Evolutionary conservation across 495 filamentous ascomycete species (phyloP).

Genomic region (Glarea lozoyensis): DNA sequence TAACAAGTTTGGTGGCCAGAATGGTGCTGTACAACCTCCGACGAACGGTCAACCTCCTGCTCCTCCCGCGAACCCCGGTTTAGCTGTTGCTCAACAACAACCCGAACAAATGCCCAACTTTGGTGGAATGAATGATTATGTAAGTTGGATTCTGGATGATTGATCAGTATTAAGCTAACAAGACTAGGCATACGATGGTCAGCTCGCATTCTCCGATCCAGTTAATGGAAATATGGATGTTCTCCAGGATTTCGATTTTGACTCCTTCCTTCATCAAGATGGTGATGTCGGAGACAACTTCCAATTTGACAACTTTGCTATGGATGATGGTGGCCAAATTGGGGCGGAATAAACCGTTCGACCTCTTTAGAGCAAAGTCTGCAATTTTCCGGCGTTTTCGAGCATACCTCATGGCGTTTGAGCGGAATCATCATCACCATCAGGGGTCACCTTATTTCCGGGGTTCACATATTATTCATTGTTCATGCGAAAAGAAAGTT

Average conservation of each 20-base stretch:
- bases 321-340: constrained; percentile 40
- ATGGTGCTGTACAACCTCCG: constrained; percentile 34
- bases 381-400: constrained; percentile 23
- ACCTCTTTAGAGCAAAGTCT: constrained; percentile 9
- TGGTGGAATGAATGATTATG: constrained; percentile 14
- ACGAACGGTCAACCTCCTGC: constrained; percentile 35
- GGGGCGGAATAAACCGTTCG: constrained; percentile 32
- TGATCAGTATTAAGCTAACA: no score
- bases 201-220: constrained; percentile 51
- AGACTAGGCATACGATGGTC: no score
- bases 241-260: constrained; percentile 92
- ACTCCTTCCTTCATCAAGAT: constrained; percentile 70
- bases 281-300: constrained; percentile 30
- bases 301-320: constrained; percentile 32
- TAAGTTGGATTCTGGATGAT: no score
- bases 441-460: constrained; percentile 20
- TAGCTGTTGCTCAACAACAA: constrained; percentile 38
- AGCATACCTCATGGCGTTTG: constrained; percentile 22
- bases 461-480: constrained; percentile 14
- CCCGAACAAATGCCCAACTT: constrained; percentile 27
- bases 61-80: constrained; percentile 32
- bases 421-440: no score
- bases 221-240: constrained; percentile 55
- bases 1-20: constrained; percentile 50
- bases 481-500: constrained; percentile 23